Evolutionary conservation across 352 stramenopile species (phyloP).

Genomic region (Globisporangium canariense): DNA sequence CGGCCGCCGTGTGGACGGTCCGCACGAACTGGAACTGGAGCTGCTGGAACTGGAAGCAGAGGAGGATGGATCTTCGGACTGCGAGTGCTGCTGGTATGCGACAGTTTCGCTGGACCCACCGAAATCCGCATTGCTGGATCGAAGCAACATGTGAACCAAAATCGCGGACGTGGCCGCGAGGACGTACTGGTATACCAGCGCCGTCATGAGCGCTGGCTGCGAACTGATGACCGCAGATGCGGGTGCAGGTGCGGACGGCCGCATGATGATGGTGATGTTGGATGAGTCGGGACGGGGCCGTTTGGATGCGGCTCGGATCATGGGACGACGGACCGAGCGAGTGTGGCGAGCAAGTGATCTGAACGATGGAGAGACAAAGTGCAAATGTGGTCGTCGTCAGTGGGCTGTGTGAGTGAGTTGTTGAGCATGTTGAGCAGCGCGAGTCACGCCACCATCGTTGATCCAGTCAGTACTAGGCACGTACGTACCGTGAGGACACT

Average conservation of each 20-base stretch:
- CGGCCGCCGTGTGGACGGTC: not conserved
- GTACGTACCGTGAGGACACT: not conserved
- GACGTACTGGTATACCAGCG: conserved; percentile 12
- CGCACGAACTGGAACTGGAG: not conserved
- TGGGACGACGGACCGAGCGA: not conserved
- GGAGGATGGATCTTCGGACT: not conserved
- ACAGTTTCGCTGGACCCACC: not conserved
- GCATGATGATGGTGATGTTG: not conserved
- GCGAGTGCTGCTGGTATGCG: not conserved
- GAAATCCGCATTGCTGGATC: conserved; percentile 1
- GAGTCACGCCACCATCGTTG: not conserved
- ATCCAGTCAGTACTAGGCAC: conserved; percentile 1
- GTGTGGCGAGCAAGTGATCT: not conserved
- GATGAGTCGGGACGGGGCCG: conserved; percentile 9
- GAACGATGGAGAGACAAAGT: not conserved
- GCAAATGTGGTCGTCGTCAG: not conserved
- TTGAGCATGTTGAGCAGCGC: not conserved
- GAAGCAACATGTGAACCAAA: conserved; percentile 8
- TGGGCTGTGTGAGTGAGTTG: not conserved
- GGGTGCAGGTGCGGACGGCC: not conserved
- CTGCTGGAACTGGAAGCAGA: not conserved
- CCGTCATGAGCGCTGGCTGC: not conserved
- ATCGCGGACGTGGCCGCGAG: conserved; percentile 6
- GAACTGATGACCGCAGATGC: not conserved
- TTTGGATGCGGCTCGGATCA: conserved; percentile 13